A percentile compares a stretch with the other conserved stretches of the same genome.
Conservation (phyloP, 805 yeast species). For the Wickerhamiella domercqiae region DNA sequence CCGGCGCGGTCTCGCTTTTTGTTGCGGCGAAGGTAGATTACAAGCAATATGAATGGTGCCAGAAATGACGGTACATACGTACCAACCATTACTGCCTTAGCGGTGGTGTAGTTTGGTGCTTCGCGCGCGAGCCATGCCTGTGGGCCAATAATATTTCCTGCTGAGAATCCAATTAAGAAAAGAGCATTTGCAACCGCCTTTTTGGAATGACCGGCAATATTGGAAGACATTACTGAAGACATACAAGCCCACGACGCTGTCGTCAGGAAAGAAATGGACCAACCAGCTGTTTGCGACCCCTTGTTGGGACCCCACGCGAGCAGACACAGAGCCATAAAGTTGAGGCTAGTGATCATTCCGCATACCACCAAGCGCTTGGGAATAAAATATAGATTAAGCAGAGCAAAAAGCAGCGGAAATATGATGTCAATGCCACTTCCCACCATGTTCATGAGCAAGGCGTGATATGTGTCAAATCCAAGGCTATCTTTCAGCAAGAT, state of each 20-base stretch:
- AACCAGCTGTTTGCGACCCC: conserved; percentile 29
- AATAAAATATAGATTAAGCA: conserved; percentile 6
- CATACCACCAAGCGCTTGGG: conserved; percentile 22
- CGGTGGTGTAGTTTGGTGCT: conserved; percentile 44
- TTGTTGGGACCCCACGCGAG: conserved; percentile 29
- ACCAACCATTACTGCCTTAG: conserved; percentile 42
- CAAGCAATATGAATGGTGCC: conserved; percentile 23
- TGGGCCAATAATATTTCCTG: conserved; percentile 60
- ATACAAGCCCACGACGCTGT: conserved; percentile 20
- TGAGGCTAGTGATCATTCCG: conserved; percentile 34
- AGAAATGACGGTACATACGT: conserved; percentile 21
- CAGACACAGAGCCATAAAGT: conserved; percentile 30
- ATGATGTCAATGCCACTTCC: conserved; percentile 29
- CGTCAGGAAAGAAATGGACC: conserved; percentile 26
- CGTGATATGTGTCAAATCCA: conserved; percentile 15
- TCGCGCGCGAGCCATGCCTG: conserved; percentile 44
- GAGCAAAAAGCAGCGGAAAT: conserved; percentile 10
- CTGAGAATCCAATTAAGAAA: conserved; percentile 48
- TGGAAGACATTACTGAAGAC: conserved; percentile 22
- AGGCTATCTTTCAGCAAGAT: conserved; percentile 29
- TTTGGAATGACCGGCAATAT: conserved; percentile 65
- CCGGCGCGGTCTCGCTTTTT: conserved; percentile 24
- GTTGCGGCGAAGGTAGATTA: conserved; percentile 26
- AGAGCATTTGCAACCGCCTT: conserved; percentile 45
- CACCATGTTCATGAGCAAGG: conserved; percentile 31